Base-by-base conservation (phyloP, 2,329 filamentous ascomycete species). In the Trichoderma atrobrunneum region DNA sequence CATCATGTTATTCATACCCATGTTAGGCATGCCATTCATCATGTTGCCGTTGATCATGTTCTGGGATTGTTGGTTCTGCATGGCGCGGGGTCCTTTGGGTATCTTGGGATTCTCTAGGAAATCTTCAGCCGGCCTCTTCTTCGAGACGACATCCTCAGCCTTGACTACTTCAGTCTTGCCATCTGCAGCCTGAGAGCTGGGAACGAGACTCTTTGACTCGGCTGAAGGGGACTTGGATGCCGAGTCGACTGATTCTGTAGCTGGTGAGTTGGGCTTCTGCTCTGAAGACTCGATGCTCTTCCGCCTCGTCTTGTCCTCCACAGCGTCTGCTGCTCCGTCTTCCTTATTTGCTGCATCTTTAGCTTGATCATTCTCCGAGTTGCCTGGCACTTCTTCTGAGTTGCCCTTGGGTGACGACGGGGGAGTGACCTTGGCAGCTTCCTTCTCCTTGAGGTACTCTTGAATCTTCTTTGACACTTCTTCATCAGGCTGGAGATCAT, bases 121-220 rank as follows among this genome's bases (percentile, higher is more conserved):
- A 67, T 94, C 91, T 43, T 95, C 93, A 16, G 94, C 94, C 12
- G 92, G 88, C 26, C 96, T 90, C 84, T 98, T 99, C 83, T 93
- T 96, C 30, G 88, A 84, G 72, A 82, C 82, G 67, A 71, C 73
- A 30, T 80, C 78, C 30, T 81, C 78, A 5, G 76, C 78, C 74
- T 77, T 81, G 73, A 73, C 66, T 48, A 69, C 71, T n/a, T 79
- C 78, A 10, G 74, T 70, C 36, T 84, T 74, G 74, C 81, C 83
- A 39, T 81, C 82, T 62, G 82, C 80, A 12, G 81, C 77, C 72
- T 85, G 36, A 30, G 61, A 21, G 26, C 86, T 60, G 77, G 63
- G 70, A 18, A 74, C 63, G n/a, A 78, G 72, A 57, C 75, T 75
- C 71, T 78, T 80, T 7, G 78, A 76, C 7, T 77, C 78, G 21